Evolutionary conservation across 208 protist species (phyloP).

Genomic region (Leishmania major): DNA sequence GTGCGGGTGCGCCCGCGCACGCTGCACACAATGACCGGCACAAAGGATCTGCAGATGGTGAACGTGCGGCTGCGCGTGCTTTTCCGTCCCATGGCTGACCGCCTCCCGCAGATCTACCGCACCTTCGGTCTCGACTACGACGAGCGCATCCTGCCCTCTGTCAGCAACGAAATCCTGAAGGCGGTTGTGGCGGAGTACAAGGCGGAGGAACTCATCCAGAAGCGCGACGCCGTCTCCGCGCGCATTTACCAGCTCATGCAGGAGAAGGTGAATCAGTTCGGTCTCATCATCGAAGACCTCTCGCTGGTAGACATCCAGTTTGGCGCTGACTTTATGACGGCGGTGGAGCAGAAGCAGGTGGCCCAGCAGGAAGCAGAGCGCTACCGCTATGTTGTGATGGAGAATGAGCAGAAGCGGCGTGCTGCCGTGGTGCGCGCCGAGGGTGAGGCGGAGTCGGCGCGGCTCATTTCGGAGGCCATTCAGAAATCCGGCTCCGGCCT

Average conservation of each 20-base stretch:
- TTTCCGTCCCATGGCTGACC: constrained; percentile 81
- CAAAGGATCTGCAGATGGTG: constrained; percentile 94
- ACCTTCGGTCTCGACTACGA: constrained; percentile 95
- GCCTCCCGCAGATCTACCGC: constrained; percentile 91
- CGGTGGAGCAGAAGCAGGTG: constrained; percentile 98
- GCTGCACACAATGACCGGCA: constrained; percentile 92
- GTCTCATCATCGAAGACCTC: constrained; percentile 97
- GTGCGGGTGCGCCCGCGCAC: constrained; percentile 91
- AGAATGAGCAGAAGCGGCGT: constrained; percentile 94
- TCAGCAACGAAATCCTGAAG: constrained; percentile 96
- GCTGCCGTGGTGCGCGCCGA: constrained; percentile 95
- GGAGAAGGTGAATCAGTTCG: constrained; percentile 97
- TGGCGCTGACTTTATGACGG: constrained; percentile 94
- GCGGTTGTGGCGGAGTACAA: constrained; percentile 98
- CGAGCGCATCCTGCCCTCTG: constrained; percentile 98
- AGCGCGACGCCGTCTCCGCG: constrained; percentile 94
- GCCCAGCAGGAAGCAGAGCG: constrained; percentile 97
- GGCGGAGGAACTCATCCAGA: constrained; percentile 98
- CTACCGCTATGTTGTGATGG: constrained; percentile 95
- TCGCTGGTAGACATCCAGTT: constrained; percentile 98
- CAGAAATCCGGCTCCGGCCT: constrained; percentile 76
- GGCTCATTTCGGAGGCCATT: constrained; percentile 92
- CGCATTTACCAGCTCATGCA: constrained; percentile 94
- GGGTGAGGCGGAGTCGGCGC: constrained; percentile 94
- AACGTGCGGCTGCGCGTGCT: constrained; percentile 93